Evolutionary conservation across 345 rosid genomes (phyloP), one percentile per base, ranked within the genome.

Genomic region (Populus davidiana): DNA sequence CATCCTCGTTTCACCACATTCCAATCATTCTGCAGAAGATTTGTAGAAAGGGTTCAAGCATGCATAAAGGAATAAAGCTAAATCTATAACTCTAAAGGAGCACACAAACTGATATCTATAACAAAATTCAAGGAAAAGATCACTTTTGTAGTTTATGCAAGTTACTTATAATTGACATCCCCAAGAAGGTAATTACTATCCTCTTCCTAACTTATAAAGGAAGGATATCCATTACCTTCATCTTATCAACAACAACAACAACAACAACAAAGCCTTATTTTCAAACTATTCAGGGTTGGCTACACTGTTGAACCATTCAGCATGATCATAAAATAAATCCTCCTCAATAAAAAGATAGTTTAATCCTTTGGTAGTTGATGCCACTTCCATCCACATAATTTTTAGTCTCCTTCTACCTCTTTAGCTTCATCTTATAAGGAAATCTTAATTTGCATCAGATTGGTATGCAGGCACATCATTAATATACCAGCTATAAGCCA

Each of bases 1-100:
- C 99, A 96, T 65, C 99, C 99, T 73, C 98, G 85, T 75, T 96
- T 96, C 23, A 93, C 92, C 70, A 96, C 98, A 69, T 76, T 73
- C 99, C 99, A 96, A 76, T 96, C 99, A 79, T 96, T 96, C 99
- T 96, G 87, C 77, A 75, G 54, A 36, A 59, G 47, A 71, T 16
- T 25, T 18, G 73, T 5, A 10, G 3, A 54, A 21, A 62, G 21
- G 23, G 5, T 31, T 49, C 18, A 71, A 25, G 71, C 35, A 44
- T 17, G 61, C 23, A 38, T 17, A 10, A 41, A n/a, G 23, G 39
- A 72, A 67, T 68, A 20, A 25, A 14, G 39, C 56, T 52, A 31
- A 49, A 16, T 33, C 29, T 16, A 50, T 54, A 35, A 72, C 75
- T 21, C 39, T 23, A 69, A 69, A 25, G 16, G 49, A 5, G n/a